Base-by-base conservation (phyloP, 225 moss, liverwort and hornwort species). In the Climacium dendroides region DNA sequence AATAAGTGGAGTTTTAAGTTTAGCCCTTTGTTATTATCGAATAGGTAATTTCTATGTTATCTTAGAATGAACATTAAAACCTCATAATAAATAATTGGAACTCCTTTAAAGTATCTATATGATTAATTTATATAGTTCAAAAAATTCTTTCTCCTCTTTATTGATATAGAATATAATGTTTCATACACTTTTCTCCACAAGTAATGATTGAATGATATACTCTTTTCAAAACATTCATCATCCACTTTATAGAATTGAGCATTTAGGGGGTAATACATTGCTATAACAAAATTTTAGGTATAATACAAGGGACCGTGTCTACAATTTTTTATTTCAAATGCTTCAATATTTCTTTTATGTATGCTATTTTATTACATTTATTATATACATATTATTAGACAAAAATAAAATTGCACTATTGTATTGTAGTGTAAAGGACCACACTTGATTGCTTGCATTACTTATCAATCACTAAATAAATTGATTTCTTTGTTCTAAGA, bases 271-370 rank as follows among this genome's bases (percentile, higher is more conserved):
- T 29, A 73, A 30, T 1, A 11, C 4, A 11, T 71, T 71, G 15
- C 6, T 0, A 29, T 18, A 73, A 29, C 2, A 10, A 73, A 47
- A 30, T 47, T 29, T 47, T 30, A 3, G 17, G 0, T 45, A 45
- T 0, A 0, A 29, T 72, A 4, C 0, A 0, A 43, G 4, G 26
- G 15, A 0, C 3, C 3, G 0, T 3, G 10, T 72, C 2, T 0
- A 72, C 17, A 17, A 45, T 10, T 72, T 43, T 71, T 16, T 14
- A 26, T 26, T 28, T 71, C 3, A 28, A 72, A 17, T 72, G 16
- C 10, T 28, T 28, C 5, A 10, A 72, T 72, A 45, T 10, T 23
- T 39, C 0, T 71, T 45, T 28, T 72, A 0, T 8, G 0, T 45
- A 16, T 16, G 28, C 5, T 45, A 45, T 28, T 45, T 43, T 15